Evolutionary conservation across 352 stramenopile genomes (phyloP), one percentile per base, ranked within the genome.

Genomic region (Albugo candida): DNA sequence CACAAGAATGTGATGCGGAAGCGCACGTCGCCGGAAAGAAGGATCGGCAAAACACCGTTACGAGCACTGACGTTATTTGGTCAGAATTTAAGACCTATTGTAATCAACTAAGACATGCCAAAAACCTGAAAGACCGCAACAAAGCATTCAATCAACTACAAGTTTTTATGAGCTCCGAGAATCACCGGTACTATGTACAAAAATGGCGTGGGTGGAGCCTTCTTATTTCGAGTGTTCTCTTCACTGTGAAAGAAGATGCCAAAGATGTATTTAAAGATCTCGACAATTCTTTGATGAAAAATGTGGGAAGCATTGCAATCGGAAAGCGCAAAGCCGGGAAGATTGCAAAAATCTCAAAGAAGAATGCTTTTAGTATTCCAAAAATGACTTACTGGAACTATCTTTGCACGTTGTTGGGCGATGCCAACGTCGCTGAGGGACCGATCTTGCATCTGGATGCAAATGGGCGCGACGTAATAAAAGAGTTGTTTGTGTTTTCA

Each of bases 121-220:
- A 63, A 39, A 63, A 48, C 17, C 11, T 52, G 2, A 83, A 66
- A 13, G 49, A 65, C 10, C 71, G 63, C 14, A 17, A 17, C 0
- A 35, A 41, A 1, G 53, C 61, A 20, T 47, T 83, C 10, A 45
- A 57, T 5, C 47, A 73, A 19, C 36, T 70, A 17, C 65, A 81
- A 58, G 41, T 16, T 13, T 83, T 83, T 40, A 49, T 89, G 42
- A 55, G 49, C 21, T 60, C 75, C 43, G 56, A 78, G n/a, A 47
- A 46, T 35, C 58, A 52, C 31, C 71, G 71, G 16, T 56, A 67
- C 40, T 58, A 67, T 36, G 61, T 89, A 39, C 73, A 82, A 53
- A 74, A 73, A 45, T 89, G 73, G 76, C 65, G 65, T 45, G 64
- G 56, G 11, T 89, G 76, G 76, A 70, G 71, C 5, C 62, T 69